These are phyloP conservation scores for Sordariomycetes sp. DNA, from an alignment of 2,329 filamentous ascomycete species.

Conservation along the genomic window DNA sequence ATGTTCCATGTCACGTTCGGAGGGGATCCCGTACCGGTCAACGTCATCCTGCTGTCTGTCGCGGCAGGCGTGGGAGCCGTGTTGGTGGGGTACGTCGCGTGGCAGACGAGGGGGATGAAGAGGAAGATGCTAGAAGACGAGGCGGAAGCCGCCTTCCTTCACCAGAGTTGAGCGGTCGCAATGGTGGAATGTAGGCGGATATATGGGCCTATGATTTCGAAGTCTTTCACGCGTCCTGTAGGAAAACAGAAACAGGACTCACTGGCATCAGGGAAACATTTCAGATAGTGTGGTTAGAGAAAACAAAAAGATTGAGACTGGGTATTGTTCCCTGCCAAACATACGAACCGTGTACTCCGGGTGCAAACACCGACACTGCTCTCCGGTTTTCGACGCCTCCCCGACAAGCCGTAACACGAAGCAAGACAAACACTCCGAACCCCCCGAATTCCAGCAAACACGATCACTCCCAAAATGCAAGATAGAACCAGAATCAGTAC, in stretches of 20 bases:
- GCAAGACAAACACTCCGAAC: neutral
- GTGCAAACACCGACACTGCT: neutral
- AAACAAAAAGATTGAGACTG: neutral
- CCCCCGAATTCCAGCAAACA: neutral
- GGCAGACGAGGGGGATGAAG: slow-evolving; percentile 24
- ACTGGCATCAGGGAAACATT: neutral
- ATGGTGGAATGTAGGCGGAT: neutral
- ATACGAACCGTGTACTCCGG: slow-evolving; percentile 1
- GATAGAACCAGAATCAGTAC: slow-evolving; percentile 15
- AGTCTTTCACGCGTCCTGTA: neutral
- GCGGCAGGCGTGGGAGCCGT: slow-evolving; percentile 53
- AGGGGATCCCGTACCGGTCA: slow-evolving; percentile 67
- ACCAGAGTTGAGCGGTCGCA: neutral
- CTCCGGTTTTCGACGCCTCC: neutral
- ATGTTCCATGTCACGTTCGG: slow-evolving; percentile 63
- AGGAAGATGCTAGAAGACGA: slow-evolving; percentile 13
- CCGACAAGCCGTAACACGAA: neutral
- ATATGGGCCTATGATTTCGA: neutral
- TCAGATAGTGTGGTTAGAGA: neutral
- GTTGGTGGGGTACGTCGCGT: slow-evolving; percentile 56
- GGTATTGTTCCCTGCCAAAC: neutral
- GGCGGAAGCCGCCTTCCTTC: slow-evolving; percentile 5
- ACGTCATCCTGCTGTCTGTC: slow-evolving; percentile 52
- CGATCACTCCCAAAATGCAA: neutral
- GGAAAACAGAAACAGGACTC: neutral